Evolutionary conservation across 2,329 filamentous ascomycete genomes (phyloP).

Genomic region (Colletotrichum trifolii): DNA sequence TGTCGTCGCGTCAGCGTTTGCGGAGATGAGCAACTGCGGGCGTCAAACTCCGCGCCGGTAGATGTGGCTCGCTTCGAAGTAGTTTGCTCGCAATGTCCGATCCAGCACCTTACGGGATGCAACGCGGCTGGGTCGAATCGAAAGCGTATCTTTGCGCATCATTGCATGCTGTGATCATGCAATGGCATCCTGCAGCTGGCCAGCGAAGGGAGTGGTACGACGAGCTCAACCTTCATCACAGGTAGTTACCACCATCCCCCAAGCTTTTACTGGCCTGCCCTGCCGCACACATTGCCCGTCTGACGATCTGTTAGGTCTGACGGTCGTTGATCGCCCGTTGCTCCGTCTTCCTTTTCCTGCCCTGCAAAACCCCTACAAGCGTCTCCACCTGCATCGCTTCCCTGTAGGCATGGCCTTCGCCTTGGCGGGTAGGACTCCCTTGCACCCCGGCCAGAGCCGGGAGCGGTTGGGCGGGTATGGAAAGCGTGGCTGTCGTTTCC

Average conservation of each 20-base stretch:
- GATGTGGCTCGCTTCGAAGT: too few species aligned
- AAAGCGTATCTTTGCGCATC: constrained; percentile 3
- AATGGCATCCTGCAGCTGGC: constrained; percentile 21
- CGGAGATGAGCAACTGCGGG: too few species aligned
- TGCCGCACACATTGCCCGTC: constrained; percentile 10
- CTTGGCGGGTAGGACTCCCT: constrained; percentile 11
- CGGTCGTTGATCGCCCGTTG: constrained; percentile 16
- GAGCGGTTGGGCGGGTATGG: constrained; percentile 26
- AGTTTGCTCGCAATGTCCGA: too few species aligned
- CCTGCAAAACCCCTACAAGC: constrained; percentile 10
- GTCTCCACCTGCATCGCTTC: constrained; percentile 4
- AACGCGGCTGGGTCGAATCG: not conserved
- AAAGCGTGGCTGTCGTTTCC: constrained; percentile 12
- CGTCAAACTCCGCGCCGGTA: too few species aligned
- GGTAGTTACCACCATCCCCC: not conserved
- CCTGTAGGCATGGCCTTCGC: constrained; percentile 4
- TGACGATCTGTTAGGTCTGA: not conserved
- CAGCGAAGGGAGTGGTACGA: constrained; percentile 17
- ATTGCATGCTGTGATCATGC: constrained; percentile 8
- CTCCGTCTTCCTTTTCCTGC: constrained; percentile 8
- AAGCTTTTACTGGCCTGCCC: not conserved
- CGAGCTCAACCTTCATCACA: constrained; percentile 4
- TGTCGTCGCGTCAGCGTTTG: too few species aligned
- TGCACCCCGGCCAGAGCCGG: constrained; percentile 4
- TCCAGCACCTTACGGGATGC: too few species aligned